Base-by-base conservation (phyloP, 768 basidiomycete genomes). In the Suillus weaverae region DNA sequence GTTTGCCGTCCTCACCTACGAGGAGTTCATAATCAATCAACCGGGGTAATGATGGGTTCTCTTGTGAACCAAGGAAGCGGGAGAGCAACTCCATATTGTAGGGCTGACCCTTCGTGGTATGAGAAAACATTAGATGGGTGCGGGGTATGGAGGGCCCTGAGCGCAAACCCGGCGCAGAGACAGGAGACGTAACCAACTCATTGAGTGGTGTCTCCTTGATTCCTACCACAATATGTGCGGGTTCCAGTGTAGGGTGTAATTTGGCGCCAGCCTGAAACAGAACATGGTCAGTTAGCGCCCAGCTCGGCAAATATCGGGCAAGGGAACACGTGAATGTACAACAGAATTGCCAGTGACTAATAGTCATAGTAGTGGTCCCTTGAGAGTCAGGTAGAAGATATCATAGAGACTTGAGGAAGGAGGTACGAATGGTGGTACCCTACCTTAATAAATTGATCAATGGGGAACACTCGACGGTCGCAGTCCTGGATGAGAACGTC, bases 61-160 rank as follows among this genome's bases (percentile, higher is more conserved):
- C 50, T 57, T 78, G 60, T 54, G 74, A 72, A 4, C 76, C 76
- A 9, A 90, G 76, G 73, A 91, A 94, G 60, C 83, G 81, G 0
- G 88, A 81, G 3, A 97, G 81, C 0, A 97, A 78, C 0, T 88
- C 85, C 72, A 89, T 92, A 70, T 97, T 97, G 77, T 96, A 96
- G 7, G 81, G 75, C 75, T 97, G 92, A 0, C 91, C 92, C 75
- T 96, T 97, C 62, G 86, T 85, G 0, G 95, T 96, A 73, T 96
- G 95, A 36, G 91, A 94, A 83, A 97, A 97, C 89, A 95, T 94
- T 62, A 96, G 76, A 69, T 95, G 89, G 1, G 89, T 94, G 38
- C 90, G 85, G 13, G 84, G 76, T 41, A 79, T 72, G 4, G 68
- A 68, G 46, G 63, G 66, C 62, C 54, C 63, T 63, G 66, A 44